Percentiles rank a stretch among this genome's conserved stretches.
Conservation (phyloP, 1,284 basidiomycete species). For the Rhodotorula mucilaginosa region DNA sequence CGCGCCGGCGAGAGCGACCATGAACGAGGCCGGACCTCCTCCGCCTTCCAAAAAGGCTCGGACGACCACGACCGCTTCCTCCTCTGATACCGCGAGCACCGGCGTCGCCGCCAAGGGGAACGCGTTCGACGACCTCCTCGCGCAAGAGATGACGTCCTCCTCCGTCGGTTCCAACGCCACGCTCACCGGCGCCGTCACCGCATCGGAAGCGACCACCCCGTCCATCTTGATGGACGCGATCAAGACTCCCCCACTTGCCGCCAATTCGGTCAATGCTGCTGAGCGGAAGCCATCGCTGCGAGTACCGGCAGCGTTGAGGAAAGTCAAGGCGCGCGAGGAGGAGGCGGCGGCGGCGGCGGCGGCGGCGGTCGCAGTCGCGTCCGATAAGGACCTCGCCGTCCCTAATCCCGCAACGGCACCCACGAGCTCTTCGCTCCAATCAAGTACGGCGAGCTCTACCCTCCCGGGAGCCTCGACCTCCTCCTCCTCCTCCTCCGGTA, state of each 20-base stretch:
- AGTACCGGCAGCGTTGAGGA: background rate
- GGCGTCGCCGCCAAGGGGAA: background rate
- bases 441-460: background rate
- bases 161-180: background rate
- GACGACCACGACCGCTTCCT: background rate
- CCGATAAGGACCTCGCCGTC: background rate
- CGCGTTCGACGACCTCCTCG: conserved; percentile 29
- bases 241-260: background rate
- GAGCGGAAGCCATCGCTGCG: background rate
- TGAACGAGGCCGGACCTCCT: background rate
- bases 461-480: background rate
- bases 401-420: background rate
- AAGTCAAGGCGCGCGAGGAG: conserved; percentile 1
- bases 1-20: background rate
- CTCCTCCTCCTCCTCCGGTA: background rate
- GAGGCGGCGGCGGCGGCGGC: background rate
- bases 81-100: background rate
- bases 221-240: background rate
- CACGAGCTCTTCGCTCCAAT: background rate
- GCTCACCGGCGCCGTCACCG: too few relatives aligned
- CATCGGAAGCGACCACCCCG: background rate
- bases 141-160: conserved; percentile 8
- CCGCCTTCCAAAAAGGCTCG: conserved; percentile 13
- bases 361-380: background rate
- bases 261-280: background rate